Evolutionary conservation across 306 rosid genomes (phyloP).

Genomic region (apple (Malus domestica)): ASM211411v1 NC_041803.1:45678001-45678500

Average conservation of each 20-base stretch:
- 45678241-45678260: background rate
- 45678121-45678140: too few species aligned
- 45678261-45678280: too few species aligned
- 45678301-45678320: background rate
- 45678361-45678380: background rate
- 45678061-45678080: too few species aligned
- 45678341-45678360: background rate
- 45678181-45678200: background rate
- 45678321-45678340: background rate
- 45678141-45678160: too few species aligned
- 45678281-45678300: too few species aligned
- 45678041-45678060: too few species aligned
- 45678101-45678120: too few species aligned
- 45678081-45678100: too few species aligned
- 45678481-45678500: background rate
- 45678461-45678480: background rate
- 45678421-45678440: background rate
- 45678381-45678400: background rate
- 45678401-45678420: background rate
- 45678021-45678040: too few species aligned
- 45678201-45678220: background rate
- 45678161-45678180: too few species aligned
- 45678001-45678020: too few species aligned
- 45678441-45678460: background rate
- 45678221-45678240: background rate